Base-by-base conservation (phyloP, 768 basidiomycete genomes). In the Suillus brevipes region DNA sequence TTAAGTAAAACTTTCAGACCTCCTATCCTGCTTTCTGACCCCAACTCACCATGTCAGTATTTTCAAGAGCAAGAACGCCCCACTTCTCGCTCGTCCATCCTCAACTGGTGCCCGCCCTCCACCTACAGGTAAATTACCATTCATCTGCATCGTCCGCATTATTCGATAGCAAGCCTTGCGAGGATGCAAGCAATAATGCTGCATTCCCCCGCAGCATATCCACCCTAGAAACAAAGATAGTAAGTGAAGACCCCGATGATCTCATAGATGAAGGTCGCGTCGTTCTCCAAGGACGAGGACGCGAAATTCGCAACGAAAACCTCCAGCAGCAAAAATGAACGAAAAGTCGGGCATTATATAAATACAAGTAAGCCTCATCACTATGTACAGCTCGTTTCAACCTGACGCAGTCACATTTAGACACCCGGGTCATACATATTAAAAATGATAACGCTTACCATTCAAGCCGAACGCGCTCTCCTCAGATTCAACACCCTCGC, bases 141-240 rank as follows among this genome's bases (percentile, higher is more conserved):
- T 92, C 91, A 0, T 92, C 90, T 0, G 83, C 86, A 0, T 88
- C 89, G 0, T 92, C 89, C 1, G 86, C 87, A 1, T 74, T 90
- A 18, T 90, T 91, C 60, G 89, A 91, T 42, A 81, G 81, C 64
- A 81, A 78, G 61, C 83, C 59, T 5, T 77, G 81, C 58, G 85
- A 86, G 31, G 84, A 87, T 61, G 80, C 87, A 25, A 77, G 83
- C 63, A 88, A 83, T 61, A 91, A 88, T 62, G 87, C 87, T 62
- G 87, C 87, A 0, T 89, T 92, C 52, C 87, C 93, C 77, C 87
- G 95, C 28, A 85, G 81, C 28, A 95, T 98, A 70, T 88, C 90
- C 9, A 82, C 83, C 4, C 81, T 97, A 12, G 97, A 99, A 77
- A 82, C 83, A 13, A 90, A 88, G 73, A 82, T 96, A 14, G 83